Base-by-base conservation (phyloP, 495 filamentous ascomycete species). In the Parathielavia hyrcaniae region DNA sequence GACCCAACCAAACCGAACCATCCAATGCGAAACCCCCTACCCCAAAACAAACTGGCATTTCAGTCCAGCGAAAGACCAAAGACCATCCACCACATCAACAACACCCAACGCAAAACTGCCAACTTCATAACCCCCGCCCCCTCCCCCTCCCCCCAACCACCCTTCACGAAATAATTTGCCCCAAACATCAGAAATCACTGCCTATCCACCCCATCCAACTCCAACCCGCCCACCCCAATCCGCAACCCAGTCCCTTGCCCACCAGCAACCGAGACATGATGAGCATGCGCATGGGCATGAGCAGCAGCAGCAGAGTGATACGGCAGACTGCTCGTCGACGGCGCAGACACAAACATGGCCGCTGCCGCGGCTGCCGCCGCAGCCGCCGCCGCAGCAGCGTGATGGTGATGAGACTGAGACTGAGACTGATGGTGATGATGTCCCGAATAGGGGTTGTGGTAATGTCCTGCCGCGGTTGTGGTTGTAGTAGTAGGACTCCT, bases 271-370 rank as follows among this genome's bases (percentile, higher is more conserved):
- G 19, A 34, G 38, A 20, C 35, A 26, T 11, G 13, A 45, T 45
- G 19, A 16, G 17, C 41, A 16, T 10, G 14, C 4, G 8, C 14
- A 30, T 47, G 44, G 5, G 17, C 32, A 16, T 36, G 32, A 10
- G 32, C 48, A 9, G 22, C 45, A 16, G 26, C 45, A 22, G 50
- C 35, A 16, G 35, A 17, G 30, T 57, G 54, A 22, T 41, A 57
- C 23, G 54, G 54, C 45, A 57, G 23, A n/a, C 53, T 49, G 8
- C 22, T 49, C 13, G 35, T 8, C 5, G 30, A 22, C 30, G 50
- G 12, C 52, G 34, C 16, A 35, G 53, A 30, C 26, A 30, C 19
- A 47, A 30, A 57, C 54, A 49, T 50, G 16, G 35, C 54, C 9
- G 40, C 23, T 2, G 4, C 36, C 17, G 9, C 50, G 4, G 36